Base-by-base conservation (phyloP, 2,329 filamentous ascomycete genomes). In the Pseudogymnoascus sp. region DNA sequence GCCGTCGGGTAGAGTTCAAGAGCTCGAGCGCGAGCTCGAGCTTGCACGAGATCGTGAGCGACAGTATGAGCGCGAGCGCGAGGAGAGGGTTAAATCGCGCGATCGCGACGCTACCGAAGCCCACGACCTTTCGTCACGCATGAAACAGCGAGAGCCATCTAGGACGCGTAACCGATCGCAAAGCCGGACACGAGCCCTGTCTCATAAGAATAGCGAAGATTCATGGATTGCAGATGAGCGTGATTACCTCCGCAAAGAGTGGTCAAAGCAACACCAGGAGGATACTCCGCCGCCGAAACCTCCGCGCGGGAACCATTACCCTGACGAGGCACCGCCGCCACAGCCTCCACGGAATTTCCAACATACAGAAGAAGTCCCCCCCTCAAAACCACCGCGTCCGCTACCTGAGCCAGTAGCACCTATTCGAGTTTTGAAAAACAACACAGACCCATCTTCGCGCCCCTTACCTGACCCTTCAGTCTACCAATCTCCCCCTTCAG, bases 21-120 rank as follows among this genome's bases (percentile, higher is more conserved):
- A 96, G 70, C 79, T 97, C 4, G 92, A 97, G 74, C 78, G 79
- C 30, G 82, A 89, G 68, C 77, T 90, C 0, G 82, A 84, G 67
- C 79, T 82, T 67, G 85, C 86, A 12, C 82, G 85, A 64, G 83
- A 86, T 64, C 79, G 86, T 45, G 86, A 89, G 68, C 77, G 77
- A 37, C 78, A 82, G 66, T 88, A 88, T 66, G 78, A 86, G 67
- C 74, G 73, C 21, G 83, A 85, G 68, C 77, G 84, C 10, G 78
- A 83, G 62, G 78, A 80, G 23, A 73, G 79, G 59, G 26, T 65
- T 18, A 62, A 62, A 37, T 57, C 62, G 15, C 62, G 64, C 13
- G 64, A 62, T 28, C 68, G 63, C 8, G 63, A 69, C 33, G 61
- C 30, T 8, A 55, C 68, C 2, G 67, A 70, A 58, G 65, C 68